Evolutionary conservation across 2,329 filamentous ascomycete species (phyloP), one percentile per base, ranked within the genome.

Genomic region (Neofusicoccum cordaticola): DNA sequence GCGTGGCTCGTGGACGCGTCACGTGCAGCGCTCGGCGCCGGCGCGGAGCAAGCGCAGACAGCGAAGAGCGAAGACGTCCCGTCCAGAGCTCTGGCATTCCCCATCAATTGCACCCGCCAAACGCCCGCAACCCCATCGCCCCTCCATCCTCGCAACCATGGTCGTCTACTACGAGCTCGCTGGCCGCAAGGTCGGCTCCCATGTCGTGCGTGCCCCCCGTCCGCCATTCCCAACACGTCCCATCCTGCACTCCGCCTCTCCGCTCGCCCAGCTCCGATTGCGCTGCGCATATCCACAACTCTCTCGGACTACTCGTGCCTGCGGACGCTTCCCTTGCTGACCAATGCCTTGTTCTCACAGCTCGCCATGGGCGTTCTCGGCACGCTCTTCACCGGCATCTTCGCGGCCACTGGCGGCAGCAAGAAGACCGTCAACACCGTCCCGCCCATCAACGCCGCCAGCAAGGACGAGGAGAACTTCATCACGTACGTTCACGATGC

Each of bases 391-490:
- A 68, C 65, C 66, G 71, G 71, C 66, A 80, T 80, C 66, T 72
- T 65, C 50, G 69, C 77, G 68, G 69, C 72, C 27, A 69, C 74
- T 64, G 50, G 65, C 62, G 65, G 73, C 68, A 74, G 81, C 70
- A 81, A 83, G 73, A 77, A 80, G 70, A 75, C 80, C 67, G 71
- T 70, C 42, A 66, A 72, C 42, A 69, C 67, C 22, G 66, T 66
- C 56, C 87, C 87, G 63, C 84, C 86, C 47, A 86, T 88, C 78
- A 86, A 87, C 73, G 86, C 87, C 62, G 80, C 81, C 72, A 88
- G 84, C 80, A 87, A 87, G 78, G 86, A 88, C 70, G 87, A 89
- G 80, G 87, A 88, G 80, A 83, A 83, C 73, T 89, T 89, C 77
- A 86, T 89, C 74, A 84, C 88, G 87, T 89, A 84, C 68, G 84